Conservation (phyloP, 495 filamentous ascomycete genomes). For the Amniculicola lignicola region DNA sequence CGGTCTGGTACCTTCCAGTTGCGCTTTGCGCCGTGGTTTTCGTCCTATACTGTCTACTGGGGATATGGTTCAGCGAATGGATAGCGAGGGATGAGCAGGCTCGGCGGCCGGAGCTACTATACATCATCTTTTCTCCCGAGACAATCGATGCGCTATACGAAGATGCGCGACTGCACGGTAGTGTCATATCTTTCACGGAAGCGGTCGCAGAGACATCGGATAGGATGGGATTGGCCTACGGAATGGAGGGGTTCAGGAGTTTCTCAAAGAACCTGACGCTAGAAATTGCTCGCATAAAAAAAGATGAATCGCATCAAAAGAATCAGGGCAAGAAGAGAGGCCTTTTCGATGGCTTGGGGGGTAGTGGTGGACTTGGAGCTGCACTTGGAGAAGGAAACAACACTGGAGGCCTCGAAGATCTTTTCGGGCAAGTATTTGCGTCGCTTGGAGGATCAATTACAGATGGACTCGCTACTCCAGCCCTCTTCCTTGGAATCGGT, state of each 20-base stretch:
- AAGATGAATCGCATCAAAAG: background rate
- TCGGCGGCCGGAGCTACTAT: background rate
- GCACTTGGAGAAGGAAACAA: slow-evolving; percentile 1
- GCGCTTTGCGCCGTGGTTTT: slow-evolving; percentile 3
- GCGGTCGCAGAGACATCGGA: slow-evolving; percentile 1
- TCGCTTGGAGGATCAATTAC: slow-evolving; percentile 2
- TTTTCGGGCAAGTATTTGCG: slow-evolving; percentile 1
- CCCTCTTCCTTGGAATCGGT: slow-evolving; percentile 18
- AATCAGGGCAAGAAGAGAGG: slow-evolving; percentile 2
- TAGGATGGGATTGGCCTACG: background rate
- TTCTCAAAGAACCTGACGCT: slow-evolving; percentile 8
- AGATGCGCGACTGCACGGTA: slow-evolving; percentile 6
- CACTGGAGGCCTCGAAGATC: background rate
- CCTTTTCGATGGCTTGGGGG: slow-evolving; percentile 2
- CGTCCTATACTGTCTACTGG: background rate
- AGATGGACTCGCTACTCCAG: slow-evolving; percentile 4
- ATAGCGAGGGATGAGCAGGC: background rate
- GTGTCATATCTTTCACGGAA: slow-evolving; percentile 6
- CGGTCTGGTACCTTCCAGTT: slow-evolving; percentile 13
- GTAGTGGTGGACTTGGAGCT: background rate
- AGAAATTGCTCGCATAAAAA: background rate
- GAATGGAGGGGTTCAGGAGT: background rate
- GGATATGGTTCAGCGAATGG: slow-evolving; percentile 1
- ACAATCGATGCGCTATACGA: slow-evolving; percentile 12
- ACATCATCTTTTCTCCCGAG: slow-evolving; percentile 5